Evolutionary conservation across 495 filamentous ascomycete genomes (phyloP).

Genomic region (Penicillium diatomitis): DNA sequence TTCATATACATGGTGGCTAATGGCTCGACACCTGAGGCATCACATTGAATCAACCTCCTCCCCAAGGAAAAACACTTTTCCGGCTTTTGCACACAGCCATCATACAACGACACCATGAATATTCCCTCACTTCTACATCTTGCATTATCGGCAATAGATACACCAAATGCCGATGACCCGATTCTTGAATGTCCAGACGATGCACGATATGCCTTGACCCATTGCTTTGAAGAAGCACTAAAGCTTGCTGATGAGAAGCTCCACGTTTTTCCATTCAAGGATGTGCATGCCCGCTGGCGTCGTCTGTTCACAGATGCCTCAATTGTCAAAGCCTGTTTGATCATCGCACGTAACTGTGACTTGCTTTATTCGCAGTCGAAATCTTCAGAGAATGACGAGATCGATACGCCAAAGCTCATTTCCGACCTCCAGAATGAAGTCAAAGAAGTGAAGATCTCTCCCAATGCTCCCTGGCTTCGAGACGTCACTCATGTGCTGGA

Average conservation of each 20-base stretch:
- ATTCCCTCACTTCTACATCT: slow-evolving; percentile 12
- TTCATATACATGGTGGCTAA: no score
- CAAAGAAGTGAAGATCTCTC: slow-evolving; percentile 1
- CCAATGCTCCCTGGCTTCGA: slow-evolving; percentile 22
- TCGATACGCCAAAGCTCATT: slow-evolving; percentile 8
- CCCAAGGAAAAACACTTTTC: no score
- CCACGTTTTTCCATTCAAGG: slow-evolving; percentile 65
- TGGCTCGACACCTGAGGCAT: no score
- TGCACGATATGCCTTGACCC: background rate
- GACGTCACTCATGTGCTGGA: slow-evolving; percentile 60
- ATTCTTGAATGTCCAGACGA: no score
- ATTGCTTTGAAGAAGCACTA: slow-evolving; percentile 27
- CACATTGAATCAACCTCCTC: no score
- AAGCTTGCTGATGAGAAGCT: slow-evolving; percentile 50
- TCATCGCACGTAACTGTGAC: slow-evolving; percentile 21
- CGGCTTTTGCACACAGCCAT: background rate
- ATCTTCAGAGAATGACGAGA: slow-evolving; percentile 1
- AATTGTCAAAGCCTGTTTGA: slow-evolving; percentile 49
- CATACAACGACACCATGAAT: slow-evolving; percentile 3
- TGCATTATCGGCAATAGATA: slow-evolving; percentile 22
- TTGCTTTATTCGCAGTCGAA: slow-evolving; percentile 3
- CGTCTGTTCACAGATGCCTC: slow-evolving; percentile 71
- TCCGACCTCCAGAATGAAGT: slow-evolving; percentile 3
- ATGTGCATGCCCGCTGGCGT: slow-evolving; percentile 68
- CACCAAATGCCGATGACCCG: slow-evolving; percentile 5